Percentiles rank a stretch among this genome's conserved stretches.
phyloP scores from a whole-genome alignment of 106 monocot genomes.

The Iris macrosiphon region DNA sequence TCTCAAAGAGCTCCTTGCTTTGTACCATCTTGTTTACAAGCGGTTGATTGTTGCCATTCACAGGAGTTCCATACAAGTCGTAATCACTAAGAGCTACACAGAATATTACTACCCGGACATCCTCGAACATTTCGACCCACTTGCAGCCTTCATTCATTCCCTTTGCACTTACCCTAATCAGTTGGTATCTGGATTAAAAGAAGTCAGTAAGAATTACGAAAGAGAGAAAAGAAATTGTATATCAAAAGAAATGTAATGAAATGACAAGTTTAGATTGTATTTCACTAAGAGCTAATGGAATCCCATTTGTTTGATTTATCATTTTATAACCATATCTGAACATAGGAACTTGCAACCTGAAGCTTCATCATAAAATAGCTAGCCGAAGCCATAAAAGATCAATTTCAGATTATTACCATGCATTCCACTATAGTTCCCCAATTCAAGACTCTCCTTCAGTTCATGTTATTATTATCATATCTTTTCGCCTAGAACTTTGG shows the following conservation, averaged over 20 bases:
- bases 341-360: too few relatives aligned
- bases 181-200: constrained; percentile 54
- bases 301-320: too few relatives aligned
- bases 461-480: too few relatives aligned
- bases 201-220: not conserved
- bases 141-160: constrained; percentile 90
- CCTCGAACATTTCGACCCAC: constrained; percentile 98
- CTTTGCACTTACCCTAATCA: constrained; percentile 71
- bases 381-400: too few relatives aligned
- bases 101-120: constrained; percentile 74
- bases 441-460: too few relatives aligned
- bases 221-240: not conserved
- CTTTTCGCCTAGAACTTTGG: too few relatives aligned
- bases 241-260: too few relatives aligned
- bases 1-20: constrained; percentile 91
- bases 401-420: too few relatives aligned
- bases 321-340: too few relatives aligned
- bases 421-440: too few relatives aligned
- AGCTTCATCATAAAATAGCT: too few relatives aligned
- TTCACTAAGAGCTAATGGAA: too few relatives aligned
- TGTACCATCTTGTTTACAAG: constrained; percentile 84
- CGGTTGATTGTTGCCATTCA: constrained; percentile 22
- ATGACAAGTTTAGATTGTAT: not conserved
- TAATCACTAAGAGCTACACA: constrained; percentile 86
- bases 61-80: constrained; percentile 38